phyloP scores from a whole-genome alignment of 495 filamentous ascomycete genomes.

The Neurospora sp. region DNA sequence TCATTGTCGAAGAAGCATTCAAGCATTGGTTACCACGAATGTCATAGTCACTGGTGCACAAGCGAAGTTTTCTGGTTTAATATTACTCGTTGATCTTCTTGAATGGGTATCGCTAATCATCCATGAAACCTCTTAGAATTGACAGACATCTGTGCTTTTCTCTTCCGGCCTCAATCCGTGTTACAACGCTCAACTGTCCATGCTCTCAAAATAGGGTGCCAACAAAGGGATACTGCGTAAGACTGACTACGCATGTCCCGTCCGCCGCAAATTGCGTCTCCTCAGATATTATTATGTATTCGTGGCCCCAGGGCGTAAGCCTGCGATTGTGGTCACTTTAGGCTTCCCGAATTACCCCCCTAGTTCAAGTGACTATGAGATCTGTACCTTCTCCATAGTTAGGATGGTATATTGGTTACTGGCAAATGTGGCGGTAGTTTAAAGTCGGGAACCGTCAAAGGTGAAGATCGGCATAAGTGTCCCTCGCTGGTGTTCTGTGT shows the following conservation, averaged over 20 bases:
- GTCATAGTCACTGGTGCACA: not conserved
- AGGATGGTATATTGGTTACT: not conserved
- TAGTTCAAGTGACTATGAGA: not conserved
- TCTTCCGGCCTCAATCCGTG: not conserved
- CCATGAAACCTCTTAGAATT: not conserved
- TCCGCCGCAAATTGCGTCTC: not conserved
- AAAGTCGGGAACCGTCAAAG: not conserved
- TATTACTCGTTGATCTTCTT: not conserved
- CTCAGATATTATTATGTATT: not conserved
- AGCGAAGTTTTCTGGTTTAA: not conserved
- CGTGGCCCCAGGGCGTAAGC: not conserved
- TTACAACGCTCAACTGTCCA: not conserved
- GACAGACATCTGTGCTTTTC: not conserved
- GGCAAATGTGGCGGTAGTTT: not conserved
- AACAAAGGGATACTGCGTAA: not conserved
- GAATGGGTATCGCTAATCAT: not conserved
- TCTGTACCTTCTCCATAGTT: not conserved
- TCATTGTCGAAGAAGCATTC: not conserved
- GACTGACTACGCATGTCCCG: not conserved
- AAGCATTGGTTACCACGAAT: not conserved
- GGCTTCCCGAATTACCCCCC: not conserved
- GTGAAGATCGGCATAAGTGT: not conserved
- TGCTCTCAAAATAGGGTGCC: not conserved
- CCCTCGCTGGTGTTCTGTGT: not conserved
- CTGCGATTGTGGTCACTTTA: not conserved